phyloP scores from a whole-genome alignment of 176 grass and related monocot species.

The Triticum dicoccoides region DNA sequence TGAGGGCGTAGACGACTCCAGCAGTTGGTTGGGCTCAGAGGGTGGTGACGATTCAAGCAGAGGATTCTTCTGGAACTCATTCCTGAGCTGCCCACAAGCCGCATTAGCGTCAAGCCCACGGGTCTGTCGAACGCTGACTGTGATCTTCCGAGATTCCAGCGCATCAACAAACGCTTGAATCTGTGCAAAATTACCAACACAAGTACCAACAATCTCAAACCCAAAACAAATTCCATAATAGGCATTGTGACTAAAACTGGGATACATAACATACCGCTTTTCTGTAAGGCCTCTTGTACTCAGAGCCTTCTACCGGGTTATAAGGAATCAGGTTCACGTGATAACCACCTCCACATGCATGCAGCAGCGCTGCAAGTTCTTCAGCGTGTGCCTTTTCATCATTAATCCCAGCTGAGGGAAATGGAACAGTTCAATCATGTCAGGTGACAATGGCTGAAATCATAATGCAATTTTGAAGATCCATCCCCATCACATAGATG shows the following conservation, averaged over 20 bases:
- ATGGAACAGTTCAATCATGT: not conserved
- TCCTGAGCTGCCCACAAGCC: slow-evolving; percentile 89
- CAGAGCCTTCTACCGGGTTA: slow-evolving; percentile 90
- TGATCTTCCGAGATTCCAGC: slow-evolving; percentile 72
- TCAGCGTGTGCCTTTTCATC: slow-evolving; percentile 67
- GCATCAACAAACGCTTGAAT: slow-evolving; percentile 67
- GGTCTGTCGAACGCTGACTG: slow-evolving; percentile 73
- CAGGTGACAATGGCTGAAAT: not conserved
- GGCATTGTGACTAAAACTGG: not conserved
- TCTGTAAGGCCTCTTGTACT: slow-evolving; percentile 90
- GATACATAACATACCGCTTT: slow-evolving; percentile 61
- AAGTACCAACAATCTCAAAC: not conserved
- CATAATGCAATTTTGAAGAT: not conserved
- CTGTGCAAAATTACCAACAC: slow-evolving; percentile 16
- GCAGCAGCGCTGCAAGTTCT: slow-evolving; percentile 71
- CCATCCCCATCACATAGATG: not conserved
- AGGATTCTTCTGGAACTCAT: slow-evolving; percentile 84
- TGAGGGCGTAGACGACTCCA: slow-evolving; percentile 8
- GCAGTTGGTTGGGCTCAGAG: slow-evolving; percentile 32
- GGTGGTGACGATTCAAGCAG: slow-evolving; percentile 29
- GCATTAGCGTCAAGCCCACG: slow-evolving; percentile 93
- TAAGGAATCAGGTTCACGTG: slow-evolving; percentile 97
- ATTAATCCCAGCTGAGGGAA: slow-evolving; percentile 73
- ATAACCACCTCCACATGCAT: slow-evolving; percentile 62
- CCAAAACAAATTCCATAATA: not conserved